These are phyloP conservation scores for Leccinum subrobustum DNA, from an alignment of 1,284 basidiomycete genomes.

Conservation along the genomic window DNA sequence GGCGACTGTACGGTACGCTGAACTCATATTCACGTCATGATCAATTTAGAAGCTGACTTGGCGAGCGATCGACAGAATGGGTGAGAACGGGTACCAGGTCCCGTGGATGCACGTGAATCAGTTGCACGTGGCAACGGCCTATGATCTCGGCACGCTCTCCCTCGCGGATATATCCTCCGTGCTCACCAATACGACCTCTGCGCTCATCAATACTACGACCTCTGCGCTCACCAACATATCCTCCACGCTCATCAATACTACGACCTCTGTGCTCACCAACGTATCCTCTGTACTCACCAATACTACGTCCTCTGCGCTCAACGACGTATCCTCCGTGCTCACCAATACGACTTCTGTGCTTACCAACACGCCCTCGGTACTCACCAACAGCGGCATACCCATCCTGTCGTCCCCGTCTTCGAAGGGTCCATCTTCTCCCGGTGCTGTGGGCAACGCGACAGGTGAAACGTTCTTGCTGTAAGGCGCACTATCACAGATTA, in stretches of 20 bases:
- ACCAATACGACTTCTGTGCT: background rate
- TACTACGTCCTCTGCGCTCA: background rate
- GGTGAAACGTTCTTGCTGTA: background rate
- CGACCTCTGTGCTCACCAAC: background rate
- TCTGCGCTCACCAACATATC: background rate
- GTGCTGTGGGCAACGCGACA: conserved; percentile 9
- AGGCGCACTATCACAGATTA: background rate
- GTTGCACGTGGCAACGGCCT: conserved; percentile 45
- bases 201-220: background rate
- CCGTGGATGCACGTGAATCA: conserved; percentile 59
- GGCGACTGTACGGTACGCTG: conserved; percentile 42
- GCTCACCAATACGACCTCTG: conserved; percentile 2
- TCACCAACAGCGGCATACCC: background rate
- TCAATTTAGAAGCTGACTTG: background rate
- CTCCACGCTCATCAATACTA: background rate
- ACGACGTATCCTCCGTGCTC: background rate
- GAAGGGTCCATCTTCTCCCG: background rate
- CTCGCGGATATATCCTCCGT: conserved; percentile 18
- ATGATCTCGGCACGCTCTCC: conserved; percentile 29
- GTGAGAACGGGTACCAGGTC: conserved; percentile 49
- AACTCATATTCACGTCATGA: background rate
- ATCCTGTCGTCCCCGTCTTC: background rate
- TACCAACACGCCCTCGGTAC: background rate
- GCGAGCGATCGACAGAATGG: conserved; percentile 34
- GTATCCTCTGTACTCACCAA: background rate